Conservation (phyloP, 2,329 filamentous ascomycete species). For the Lojkania enalia region DNA sequence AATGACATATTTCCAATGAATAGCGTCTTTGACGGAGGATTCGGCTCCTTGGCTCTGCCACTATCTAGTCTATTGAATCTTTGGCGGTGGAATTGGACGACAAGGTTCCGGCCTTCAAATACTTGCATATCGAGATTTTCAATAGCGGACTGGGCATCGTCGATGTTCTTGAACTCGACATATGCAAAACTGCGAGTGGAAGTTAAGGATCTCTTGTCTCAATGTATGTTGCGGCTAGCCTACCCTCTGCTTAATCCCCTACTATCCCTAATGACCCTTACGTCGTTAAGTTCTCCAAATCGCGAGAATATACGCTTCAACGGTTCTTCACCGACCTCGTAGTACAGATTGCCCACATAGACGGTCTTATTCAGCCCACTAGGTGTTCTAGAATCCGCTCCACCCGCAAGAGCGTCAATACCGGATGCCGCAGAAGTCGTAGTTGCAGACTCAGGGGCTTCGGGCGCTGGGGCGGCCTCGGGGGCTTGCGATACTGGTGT, state of each 20-base stretch:
- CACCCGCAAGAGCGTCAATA: slow-evolving; percentile 27
- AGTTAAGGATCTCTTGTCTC: too few species aligned
- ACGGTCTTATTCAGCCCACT: slow-evolving; percentile 46
- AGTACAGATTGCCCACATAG: slow-evolving; percentile 72
- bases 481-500: slow-evolving; percentile 14
- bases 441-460: slow-evolving; percentile 26
- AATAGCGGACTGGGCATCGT: slow-evolving; percentile 60
- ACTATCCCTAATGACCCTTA: slow-evolving; percentile 62
- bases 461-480: slow-evolving; percentile 20
- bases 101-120: slow-evolving; percentile 66
- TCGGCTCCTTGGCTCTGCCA: slow-evolving; percentile 19
- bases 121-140: slow-evolving; percentile 61
- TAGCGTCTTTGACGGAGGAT: slow-evolving; percentile 65
- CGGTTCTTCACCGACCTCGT: slow-evolving; percentile 65
- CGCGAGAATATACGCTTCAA: slow-evolving; percentile 62
- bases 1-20: slow-evolving; percentile 87
- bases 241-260: slow-evolving; percentile 72
- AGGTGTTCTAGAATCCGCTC: not conserved
- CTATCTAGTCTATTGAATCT: slow-evolving; percentile 17
- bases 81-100: slow-evolving; percentile 61
- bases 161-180: slow-evolving; percentile 60
- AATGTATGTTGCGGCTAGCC: slow-evolving; percentile 19
- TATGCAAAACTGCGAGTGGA: slow-evolving; percentile 63
- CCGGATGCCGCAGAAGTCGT: slow-evolving; percentile 33
- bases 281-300: slow-evolving; percentile 59